Evolutionary conservation across 768 basidiomycete genomes (phyloP), one percentile per base, ranked within the genome.

Genomic region (Pisolithus tinctorius): DNA sequence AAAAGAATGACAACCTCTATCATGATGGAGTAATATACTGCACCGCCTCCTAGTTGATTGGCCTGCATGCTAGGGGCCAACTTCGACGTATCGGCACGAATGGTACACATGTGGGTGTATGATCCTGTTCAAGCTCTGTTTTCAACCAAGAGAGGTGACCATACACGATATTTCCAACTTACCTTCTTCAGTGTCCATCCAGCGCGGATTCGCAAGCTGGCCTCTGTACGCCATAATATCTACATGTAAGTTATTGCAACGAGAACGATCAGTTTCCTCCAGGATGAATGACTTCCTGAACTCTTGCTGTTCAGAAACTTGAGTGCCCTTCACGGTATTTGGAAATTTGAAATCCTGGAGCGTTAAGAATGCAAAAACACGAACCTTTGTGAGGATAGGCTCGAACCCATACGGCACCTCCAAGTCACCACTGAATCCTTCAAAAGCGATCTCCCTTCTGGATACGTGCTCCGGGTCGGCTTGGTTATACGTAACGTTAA

Each of bases 1-100:
- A 81, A 78, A 1, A 74, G 61, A 11, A 81, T 52, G n/a, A 80
- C 65, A 11, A 81, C 59, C 25, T 63, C 54, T 30, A 58, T 25
- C 23, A 49, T 13, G n/a, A 50, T 47, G 23, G 51, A 49, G 31
- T 55, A 58, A 29, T 55, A 58, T 16, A 37, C 37, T 29, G 39
- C 54, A 27, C 55, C 48, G 27, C 55, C 51, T 9, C 45, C 17
- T 9, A 51, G 38, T 1, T 39, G 42, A 31, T 50, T 38, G 14
- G 52, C 51, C 13, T 31, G 27, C 48, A 58, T 52, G 25, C 40
- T 47, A 20, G 49, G 47, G n/a, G 54, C 57, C 16, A 64, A 57
- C 20, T 47, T 43, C 5, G 64, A 61, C 4, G 59, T 60, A 40
- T 69, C 65, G 10, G 65, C 65, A 7, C 41, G 50, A 13, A 67